These are phyloP conservation scores for Neurospora sp. DNA, from an alignment of 495 filamentous ascomycete genomes.

Conservation along the genomic window DNA sequence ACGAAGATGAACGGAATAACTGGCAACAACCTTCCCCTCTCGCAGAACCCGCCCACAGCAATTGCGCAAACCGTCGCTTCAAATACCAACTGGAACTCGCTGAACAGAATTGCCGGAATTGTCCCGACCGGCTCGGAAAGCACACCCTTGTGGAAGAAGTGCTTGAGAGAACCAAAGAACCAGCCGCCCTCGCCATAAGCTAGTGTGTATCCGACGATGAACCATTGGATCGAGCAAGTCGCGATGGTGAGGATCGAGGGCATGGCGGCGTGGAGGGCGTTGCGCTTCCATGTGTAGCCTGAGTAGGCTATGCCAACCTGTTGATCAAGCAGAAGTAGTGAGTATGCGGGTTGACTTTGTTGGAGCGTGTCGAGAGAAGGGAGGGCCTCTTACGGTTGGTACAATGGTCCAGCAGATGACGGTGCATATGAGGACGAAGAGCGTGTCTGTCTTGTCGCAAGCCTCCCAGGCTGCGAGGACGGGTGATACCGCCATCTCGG, in stretches of 20 bases:
- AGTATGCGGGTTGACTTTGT: background rate
- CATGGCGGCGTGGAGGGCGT: slow-evolving; percentile 15
- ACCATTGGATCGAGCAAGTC: slow-evolving; percentile 21
- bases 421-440: slow-evolving; percentile 21
- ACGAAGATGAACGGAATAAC: slow-evolving; percentile 15
- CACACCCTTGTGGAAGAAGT: slow-evolving; percentile 14
- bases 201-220: slow-evolving; percentile 17
- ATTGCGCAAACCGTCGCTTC: slow-evolving; percentile 22
- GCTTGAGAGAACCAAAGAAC: slow-evolving; percentile 17
- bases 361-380: background rate
- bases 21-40: slow-evolving; percentile 14
- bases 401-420: slow-evolving; percentile 23
- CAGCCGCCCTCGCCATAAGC: slow-evolving; percentile 18
- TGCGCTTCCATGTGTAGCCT: slow-evolving; percentile 19
- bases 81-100: slow-evolving; percentile 21
- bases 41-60: slow-evolving; percentile 20
- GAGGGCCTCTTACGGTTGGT: slow-evolving; percentile 9
- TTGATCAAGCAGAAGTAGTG: background rate
- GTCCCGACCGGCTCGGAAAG: slow-evolving; percentile 17
- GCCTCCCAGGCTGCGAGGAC: slow-evolving; percentile 16
- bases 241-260: slow-evolving; percentile 17
- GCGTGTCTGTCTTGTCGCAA: slow-evolving; percentile 20
- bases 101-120: slow-evolving; percentile 19
- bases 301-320: slow-evolving; percentile 21
- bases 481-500: slow-evolving; percentile 9